Base-by-base conservation (phyloP, 495 filamentous ascomycete species). In the Xylaria castorea region DNA sequence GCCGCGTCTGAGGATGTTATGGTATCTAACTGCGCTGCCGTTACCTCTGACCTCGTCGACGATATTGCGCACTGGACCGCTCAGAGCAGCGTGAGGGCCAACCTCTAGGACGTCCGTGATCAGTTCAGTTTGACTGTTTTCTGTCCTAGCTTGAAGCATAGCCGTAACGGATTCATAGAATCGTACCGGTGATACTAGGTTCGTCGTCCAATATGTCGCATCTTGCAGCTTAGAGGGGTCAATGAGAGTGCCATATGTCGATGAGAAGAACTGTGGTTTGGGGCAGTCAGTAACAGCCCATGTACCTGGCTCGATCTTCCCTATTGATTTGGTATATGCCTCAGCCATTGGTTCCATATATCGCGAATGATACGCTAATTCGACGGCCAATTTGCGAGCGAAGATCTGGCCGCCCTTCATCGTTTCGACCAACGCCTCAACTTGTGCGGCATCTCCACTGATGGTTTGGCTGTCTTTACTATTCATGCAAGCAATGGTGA, bases 11-110 rank as follows among this genome's bases (percentile, higher is more conserved):
- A 63, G 68, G 1, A 48, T 30, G 12, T 51, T 42, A 18, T 66
- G 18, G 62, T 69, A 60, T 36, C 16, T 60, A 2, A 48, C 61
- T n/a, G 30, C 48, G 22, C n/a, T n/a, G n/a, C 40, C 42, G 50
- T 9, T 25, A 34, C 70, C 30, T 34, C 30, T 25, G 57, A 48
- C 25, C n/a, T 42, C 27, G 44, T 64, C 42, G 18, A 86, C 57
- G 34, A 83, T 86, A 58, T 87, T 80, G 18, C 80, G 78, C n/a
- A 87, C 63, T 0, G 87, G 86, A 0, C 82, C 84, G 42, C 82
- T 77, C 0, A 91, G 74, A 6, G 88, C 72, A 32, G 22, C 14
- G 32, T 66, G 72, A n/a, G 72, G 72, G 4, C 72, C 68, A 42
- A 71, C 34, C 50, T 74, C 72, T 11, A 74, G 18, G 12, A 71